phyloP scores from a whole-genome alignment of 2,329 filamentous ascomycete genomes.

The Talaromyces sp. region DNA sequence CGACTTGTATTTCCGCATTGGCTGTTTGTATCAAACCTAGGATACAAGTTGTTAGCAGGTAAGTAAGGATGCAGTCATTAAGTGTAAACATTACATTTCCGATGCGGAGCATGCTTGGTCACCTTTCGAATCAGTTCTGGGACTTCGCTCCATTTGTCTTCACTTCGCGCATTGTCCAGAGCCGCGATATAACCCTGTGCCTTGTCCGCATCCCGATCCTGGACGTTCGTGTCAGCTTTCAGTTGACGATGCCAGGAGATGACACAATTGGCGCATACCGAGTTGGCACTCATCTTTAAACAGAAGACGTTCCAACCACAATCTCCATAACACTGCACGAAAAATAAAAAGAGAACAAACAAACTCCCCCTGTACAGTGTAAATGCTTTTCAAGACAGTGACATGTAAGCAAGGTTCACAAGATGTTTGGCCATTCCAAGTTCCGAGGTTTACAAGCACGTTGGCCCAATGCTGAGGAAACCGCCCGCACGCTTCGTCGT shows the following conservation, averaged over 20 bases:
- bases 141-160: slow-evolving; percentile 80
- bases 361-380: slow-evolving; percentile 3
- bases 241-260: slow-evolving; percentile 4
- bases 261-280: slow-evolving; percentile 10
- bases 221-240: slow-evolving; percentile 16
- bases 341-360: background rate
- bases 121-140: slow-evolving; percentile 90
- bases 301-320: slow-evolving; percentile 5
- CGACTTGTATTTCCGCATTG: slow-evolving; percentile 64
- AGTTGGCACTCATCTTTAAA: slow-evolving; percentile 26
- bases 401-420: slow-evolving; percentile 5
- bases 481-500: background rate
- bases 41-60: slow-evolving; percentile 20
- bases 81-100: slow-evolving; percentile 61
- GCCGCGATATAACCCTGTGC: slow-evolving; percentile 74
- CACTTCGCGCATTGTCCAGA: slow-evolving; percentile 81
- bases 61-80: slow-evolving; percentile 18
- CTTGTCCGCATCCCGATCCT: slow-evolving; percentile 63
- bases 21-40: slow-evolving; percentile 67
- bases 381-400: background rate
- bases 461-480: background rate
- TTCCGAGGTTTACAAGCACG: slow-evolving; percentile 1
- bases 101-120: slow-evolving; percentile 83
- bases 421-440: background rate
- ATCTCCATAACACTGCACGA: slow-evolving; percentile 16